phyloP scores from a whole-genome alignment of 345 rosid species.

The Dipteronia sinensis region DNA sequence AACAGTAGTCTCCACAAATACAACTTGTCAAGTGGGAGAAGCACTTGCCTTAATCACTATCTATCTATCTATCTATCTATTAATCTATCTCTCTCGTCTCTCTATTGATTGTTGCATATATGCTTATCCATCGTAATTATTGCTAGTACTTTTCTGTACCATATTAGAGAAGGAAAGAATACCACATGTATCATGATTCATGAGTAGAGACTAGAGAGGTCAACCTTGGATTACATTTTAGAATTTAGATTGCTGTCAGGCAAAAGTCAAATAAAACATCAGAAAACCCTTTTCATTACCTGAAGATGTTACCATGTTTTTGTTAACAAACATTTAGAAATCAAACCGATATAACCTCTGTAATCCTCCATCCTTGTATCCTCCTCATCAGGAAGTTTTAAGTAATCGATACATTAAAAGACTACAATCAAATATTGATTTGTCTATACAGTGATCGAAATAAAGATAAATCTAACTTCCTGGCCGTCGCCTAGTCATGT shows the following conservation, averaged over 20 bases:
- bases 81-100: too few relatives aligned
- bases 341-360: too few relatives aligned
- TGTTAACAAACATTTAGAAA: too few relatives aligned
- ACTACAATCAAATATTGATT: background rate
- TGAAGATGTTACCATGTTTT: too few relatives aligned
- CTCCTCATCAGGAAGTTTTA: background rate
- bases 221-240: background rate
- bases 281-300: too few relatives aligned
- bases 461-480: background rate
- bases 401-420: background rate
- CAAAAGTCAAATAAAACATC: too few relatives aligned
- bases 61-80: too few relatives aligned
- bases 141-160: constrained; percentile 30
- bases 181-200: too few relatives aligned
- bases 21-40: constrained; percentile 26
- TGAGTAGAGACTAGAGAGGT: background rate
- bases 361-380: background rate
- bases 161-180: constrained; percentile 5
- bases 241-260: background rate
- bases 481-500: background rate
- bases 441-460: constrained; percentile 1
- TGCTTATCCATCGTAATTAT: constrained; percentile 11
- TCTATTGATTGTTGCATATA: background rate
- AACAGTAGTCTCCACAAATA: constrained; percentile 18
- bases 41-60: constrained; percentile 23